Evolutionary conservation across 1,139 yeast species (phyloP).

Genomic region (Blastobotrys petasosporus): DNA sequence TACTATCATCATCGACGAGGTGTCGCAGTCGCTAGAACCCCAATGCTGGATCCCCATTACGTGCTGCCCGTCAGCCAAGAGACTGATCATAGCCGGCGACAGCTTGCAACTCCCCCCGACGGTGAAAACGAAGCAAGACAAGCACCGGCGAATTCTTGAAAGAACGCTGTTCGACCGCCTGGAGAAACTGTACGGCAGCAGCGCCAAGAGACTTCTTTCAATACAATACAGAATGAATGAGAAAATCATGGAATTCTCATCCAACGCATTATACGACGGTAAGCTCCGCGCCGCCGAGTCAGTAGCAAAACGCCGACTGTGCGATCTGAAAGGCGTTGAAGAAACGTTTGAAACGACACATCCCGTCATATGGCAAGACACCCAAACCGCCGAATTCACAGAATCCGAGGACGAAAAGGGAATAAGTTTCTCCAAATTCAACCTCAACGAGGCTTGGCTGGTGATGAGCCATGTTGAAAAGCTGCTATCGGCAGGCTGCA

Average conservation of each 20-base stretch:
- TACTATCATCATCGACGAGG: constrained; percentile 88
- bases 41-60: constrained; percentile 96
- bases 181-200: constrained; percentile 45
- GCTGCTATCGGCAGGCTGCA: constrained; percentile 45
- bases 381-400: constrained; percentile 77
- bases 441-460: constrained; percentile 64
- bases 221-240: constrained; percentile 86
- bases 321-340: constrained; percentile 52
- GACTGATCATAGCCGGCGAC: constrained; percentile 58
- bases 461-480: constrained; percentile 51
- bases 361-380: constrained; percentile 76
- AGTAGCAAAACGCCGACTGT: constrained; percentile 48
- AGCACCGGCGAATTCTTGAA: constrained; percentile 42
- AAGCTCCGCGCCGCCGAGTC: constrained; percentile 56
- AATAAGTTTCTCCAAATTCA: constrained; percentile 43
- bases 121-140: constrained; percentile 33
- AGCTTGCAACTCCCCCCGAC: constrained; percentile 70
- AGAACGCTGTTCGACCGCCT: constrained; percentile 77
- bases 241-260: constrained; percentile 73
- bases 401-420: constrained; percentile 40
- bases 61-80: constrained; percentile 51
- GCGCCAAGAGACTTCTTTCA: constrained; percentile 52
- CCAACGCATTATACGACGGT: constrained; percentile 57
- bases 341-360: constrained; percentile 40
- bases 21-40: constrained; percentile 89